Base-by-base conservation (phyloP, 164 flowering plant species). In the Tetrastigma voinierianum region DNA sequence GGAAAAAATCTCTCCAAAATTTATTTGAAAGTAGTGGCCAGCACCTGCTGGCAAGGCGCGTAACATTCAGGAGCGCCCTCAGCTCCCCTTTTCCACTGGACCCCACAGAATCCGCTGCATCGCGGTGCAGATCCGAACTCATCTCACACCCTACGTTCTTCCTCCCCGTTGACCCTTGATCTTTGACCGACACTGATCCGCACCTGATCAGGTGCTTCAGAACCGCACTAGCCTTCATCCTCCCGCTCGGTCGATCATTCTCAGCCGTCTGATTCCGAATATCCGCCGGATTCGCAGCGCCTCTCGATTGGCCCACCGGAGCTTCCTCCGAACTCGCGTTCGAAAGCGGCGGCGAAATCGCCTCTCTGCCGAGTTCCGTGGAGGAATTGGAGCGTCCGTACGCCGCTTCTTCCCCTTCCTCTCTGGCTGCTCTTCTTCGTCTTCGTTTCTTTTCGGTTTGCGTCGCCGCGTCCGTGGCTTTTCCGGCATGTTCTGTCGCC, bases 191-290 rank as follows among this genome's bases (percentile, higher is more conserved):
- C 52, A 24, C 58, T 46, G 82, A 67, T 9, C 81, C 81, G 65
- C 85, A 82, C 15, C 60, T 65, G 13, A 80, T 69, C 73, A 82
- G 49, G 66, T 82, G 79, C 75, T 70, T 82, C 65, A 82, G 56
- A 21, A 72, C 76, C 19, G 63, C 53, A 1, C 79, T 59, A 1
- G 76, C 78, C 66, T 68, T 81, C 56, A 74, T 60, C 62, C 80
- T 72, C 21, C 75, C 81, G 43, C 81, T 79, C 45, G 60, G 56
- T 2, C 61, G 51, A 23, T 72, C 73, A 21, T 62, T 72, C 59
- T 60, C 72, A 16, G n/a, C 75, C 69, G 73, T 65, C 61, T 23
- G 77, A 73, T 81, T 54, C 21, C 61, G 55, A 16, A 63, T 56
- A 46, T 61, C 62, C 14, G 55, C 64, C 1, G 66, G 59, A 15